Conservation (phyloP, 2,329 filamentous ascomycete genomes). For the Talaromyces sp. region DNA sequence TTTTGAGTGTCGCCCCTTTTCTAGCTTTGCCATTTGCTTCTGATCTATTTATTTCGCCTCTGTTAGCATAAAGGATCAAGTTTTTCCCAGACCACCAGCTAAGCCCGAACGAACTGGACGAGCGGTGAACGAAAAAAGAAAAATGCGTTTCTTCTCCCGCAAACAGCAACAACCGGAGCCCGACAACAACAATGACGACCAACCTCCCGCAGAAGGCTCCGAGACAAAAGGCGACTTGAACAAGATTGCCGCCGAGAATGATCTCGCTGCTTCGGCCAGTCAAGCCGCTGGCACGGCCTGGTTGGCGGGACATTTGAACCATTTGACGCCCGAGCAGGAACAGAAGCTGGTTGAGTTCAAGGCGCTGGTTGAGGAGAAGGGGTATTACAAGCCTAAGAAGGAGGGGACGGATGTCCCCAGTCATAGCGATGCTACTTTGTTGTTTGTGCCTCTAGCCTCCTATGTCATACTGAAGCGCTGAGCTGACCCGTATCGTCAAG, state of each 20-base stretch:
- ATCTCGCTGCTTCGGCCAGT: constrained; percentile 36
- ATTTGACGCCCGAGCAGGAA: constrained; percentile 69
- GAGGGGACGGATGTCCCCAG: constrained; percentile 39
- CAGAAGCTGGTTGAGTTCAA: constrained; percentile 71
- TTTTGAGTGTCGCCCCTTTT: neutral
- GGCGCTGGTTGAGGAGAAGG: constrained; percentile 61
- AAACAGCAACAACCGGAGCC: constrained; percentile 9
- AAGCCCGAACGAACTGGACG: neutral
- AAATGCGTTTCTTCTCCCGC: constrained; percentile 17
- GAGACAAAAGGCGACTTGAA: constrained; percentile 26
- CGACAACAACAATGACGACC: constrained; percentile 18
- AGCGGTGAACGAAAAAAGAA: constrained; percentile 5
- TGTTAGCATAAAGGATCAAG: neutral
- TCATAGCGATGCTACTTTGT: constrained; percentile 49
- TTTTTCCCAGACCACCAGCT: neutral
- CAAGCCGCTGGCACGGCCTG: constrained; percentile 39
- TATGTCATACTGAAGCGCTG: neutral
- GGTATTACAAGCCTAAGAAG: constrained; percentile 46
- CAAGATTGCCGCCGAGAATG: constrained; percentile 35
- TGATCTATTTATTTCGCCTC: neutral
- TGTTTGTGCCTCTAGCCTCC: constrained; percentile 38
- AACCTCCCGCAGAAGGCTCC: constrained; percentile 19
- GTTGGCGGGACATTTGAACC: constrained; percentile 69
- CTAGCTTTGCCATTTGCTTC: neutral
- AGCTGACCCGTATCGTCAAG: constrained; percentile 48